A percentile compares a stretch with the other conserved stretches of the same genome.
Conservation (phyloP, 2,329 filamentous ascomycete genomes). For the Microsporum ferrugineum region DNA sequence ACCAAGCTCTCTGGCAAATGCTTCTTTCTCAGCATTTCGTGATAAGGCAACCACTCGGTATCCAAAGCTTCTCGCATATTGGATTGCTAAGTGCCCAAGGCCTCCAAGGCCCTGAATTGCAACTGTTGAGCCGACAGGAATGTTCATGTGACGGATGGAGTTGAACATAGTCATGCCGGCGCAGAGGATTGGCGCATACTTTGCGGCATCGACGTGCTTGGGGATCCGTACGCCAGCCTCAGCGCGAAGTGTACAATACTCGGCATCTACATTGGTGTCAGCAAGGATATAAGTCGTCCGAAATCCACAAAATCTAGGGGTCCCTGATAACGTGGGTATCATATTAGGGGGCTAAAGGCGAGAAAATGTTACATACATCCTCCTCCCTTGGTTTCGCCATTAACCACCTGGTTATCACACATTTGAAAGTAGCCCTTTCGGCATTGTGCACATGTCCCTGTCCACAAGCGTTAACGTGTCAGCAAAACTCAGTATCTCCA, state of each 20-base stretch:
- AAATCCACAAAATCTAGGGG: too few relatives aligned
- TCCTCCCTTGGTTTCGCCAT: constrained; percentile 55
- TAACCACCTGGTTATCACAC: constrained; percentile 52
- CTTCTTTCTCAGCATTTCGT: constrained; percentile 40
- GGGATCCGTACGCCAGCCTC: constrained; percentile 38
- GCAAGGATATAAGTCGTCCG: neutral
- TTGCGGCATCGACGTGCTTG: constrained; percentile 34
- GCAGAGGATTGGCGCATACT: constrained; percentile 38
- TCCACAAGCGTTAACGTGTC: neutral
- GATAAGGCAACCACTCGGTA: constrained; percentile 46
- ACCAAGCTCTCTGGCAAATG: constrained; percentile 43
- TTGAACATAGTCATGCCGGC: constrained; percentile 44
- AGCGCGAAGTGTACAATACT: constrained; percentile 28
- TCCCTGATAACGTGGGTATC: too few relatives aligned
- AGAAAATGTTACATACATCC: constrained; percentile 41
- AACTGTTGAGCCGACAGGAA: constrained; percentile 36
- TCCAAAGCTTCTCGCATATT: constrained; percentile 88
- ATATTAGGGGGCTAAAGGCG: too few relatives aligned
- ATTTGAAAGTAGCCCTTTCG: constrained; percentile 54
- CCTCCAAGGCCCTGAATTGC: constrained; percentile 49
- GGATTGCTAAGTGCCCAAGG: constrained; percentile 65
- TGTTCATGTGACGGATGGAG: constrained; percentile 39
- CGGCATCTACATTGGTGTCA: constrained; percentile 20
- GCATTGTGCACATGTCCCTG: constrained; percentile 53
- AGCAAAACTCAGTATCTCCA: neutral